Conservation (phyloP, 2,329 filamentous ascomycete genomes). For the Xylariaceae sp. region DNA sequence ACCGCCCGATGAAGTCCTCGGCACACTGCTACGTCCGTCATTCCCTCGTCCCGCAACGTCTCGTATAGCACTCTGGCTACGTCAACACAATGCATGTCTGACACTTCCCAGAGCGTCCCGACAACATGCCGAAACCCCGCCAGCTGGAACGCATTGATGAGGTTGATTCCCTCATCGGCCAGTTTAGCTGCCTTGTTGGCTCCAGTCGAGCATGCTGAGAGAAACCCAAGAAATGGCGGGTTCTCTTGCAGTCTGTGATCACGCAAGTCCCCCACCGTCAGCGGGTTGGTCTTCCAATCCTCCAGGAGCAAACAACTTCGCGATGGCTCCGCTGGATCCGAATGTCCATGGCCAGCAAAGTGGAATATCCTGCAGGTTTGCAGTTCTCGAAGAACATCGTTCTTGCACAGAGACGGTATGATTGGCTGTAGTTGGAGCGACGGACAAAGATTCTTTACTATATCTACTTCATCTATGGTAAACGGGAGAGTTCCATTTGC, state of each 20-base stretch:
- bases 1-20: too few species aligned
- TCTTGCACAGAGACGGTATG: constrained; percentile 4
- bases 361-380: constrained; percentile 39
- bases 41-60: constrained; percentile 5
- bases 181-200: too few species aligned
- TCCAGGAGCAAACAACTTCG: constrained; percentile 36
- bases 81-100: not conserved
- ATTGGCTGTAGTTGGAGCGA: not conserved
- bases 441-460: not conserved
- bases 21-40: constrained; percentile 13
- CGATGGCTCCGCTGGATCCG: constrained; percentile 40
- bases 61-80: constrained; percentile 18
- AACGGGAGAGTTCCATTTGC: too few species aligned
- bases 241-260: not conserved
- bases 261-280: not conserved
- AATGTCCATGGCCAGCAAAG: too few species aligned
- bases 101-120: too few species aligned
- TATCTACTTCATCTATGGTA: too few species aligned
- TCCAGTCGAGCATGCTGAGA: too few species aligned
- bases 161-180: too few species aligned
- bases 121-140: too few species aligned
- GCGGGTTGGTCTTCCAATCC: not conserved
- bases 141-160: too few species aligned
- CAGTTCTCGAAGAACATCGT: constrained; percentile 37
- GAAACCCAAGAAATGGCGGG: too few species aligned